Conservation (phyloP, 768 basidiomycete species). For the Calvatia gigantea region DNA sequence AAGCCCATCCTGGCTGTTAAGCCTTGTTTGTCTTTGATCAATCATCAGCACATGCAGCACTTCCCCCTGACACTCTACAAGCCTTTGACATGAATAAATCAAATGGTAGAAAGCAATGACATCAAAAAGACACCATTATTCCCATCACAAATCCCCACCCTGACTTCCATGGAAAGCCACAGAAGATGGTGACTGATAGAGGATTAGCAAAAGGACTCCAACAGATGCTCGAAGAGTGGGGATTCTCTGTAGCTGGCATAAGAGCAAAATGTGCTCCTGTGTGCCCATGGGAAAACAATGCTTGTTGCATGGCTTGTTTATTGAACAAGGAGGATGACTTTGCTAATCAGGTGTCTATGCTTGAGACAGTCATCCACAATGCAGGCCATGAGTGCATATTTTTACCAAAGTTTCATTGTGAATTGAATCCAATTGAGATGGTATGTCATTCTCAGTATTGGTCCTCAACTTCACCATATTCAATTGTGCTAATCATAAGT, state of each 20-base stretch:
- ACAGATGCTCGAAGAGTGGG: constrained; percentile 31
- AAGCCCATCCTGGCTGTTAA: constrained; percentile 26
- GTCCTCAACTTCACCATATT: neutral
- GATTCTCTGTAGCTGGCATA: constrained; percentile 32
- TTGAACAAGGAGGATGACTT: constrained; percentile 40
- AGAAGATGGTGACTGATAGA: constrained; percentile 30
- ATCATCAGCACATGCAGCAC: constrained; percentile 36
- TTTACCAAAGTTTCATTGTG: constrained; percentile 42
- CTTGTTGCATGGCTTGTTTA: constrained; percentile 33
- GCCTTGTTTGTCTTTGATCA: constrained; percentile 39
- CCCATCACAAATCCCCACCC: constrained; percentile 29
- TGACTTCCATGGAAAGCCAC: constrained; percentile 22
- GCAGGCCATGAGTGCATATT: constrained; percentile 24
- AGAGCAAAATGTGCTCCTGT: constrained; percentile 33
- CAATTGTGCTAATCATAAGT: neutral
- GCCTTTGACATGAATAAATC: constrained; percentile 41
- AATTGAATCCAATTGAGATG: constrained; percentile 34
- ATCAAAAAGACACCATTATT: constrained; percentile 33
- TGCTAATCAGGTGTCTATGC: constrained; percentile 29
- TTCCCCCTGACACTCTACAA: constrained; percentile 34
- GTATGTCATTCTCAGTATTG: constrained; percentile 21
- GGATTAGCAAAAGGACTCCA: constrained; percentile 34
- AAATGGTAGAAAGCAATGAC: constrained; percentile 33
- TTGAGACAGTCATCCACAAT: constrained; percentile 26
- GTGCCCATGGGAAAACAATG: constrained; percentile 27